Base-by-base conservation (phyloP, 2,329 filamentous ascomycete species). In the Acrocalymma vagum region DNA sequence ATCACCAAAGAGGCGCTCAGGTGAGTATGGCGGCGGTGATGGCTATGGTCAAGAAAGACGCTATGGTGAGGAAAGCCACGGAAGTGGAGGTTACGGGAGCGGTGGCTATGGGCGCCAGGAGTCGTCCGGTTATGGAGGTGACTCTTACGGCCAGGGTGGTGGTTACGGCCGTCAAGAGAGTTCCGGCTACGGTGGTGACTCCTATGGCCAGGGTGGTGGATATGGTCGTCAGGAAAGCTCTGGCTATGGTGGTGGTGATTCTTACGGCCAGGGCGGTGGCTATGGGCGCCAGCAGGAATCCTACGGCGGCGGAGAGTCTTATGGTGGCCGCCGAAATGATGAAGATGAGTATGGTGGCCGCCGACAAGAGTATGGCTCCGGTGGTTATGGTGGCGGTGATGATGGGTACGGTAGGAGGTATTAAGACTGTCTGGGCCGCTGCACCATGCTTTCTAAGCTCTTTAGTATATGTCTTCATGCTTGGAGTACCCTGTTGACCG, bases 1-100 rank as follows among this genome's bases (percentile, higher is more conserved):
- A 8, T 55, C 48, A 20, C 58, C 60, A 9, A 54, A 60, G 36
- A 53, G 56, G 11, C 41, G 42, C 41, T 60, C 58, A 7, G 53
- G 55, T 23, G 51, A 55, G 9, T 52, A 55, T 44, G 29, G 35
- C 26, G 37, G 42, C 25, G 54, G 48, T 24, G 58, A 60, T 16
- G 54, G 48, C 26, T 59, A 60, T 16, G 53, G 60, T 31, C 42
- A 59, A 24, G 60, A 64, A 32, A 42, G 50, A 17, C 27, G 58
- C 21, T 61, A 64, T 29, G 57, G 55, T n/a, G 38, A 55, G 27
- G 37, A 55, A 30, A 42, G 42, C 22, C 45, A 49, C 22, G 32
- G 28, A 9, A n/a, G 40, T 33, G 27, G 27, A 6, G 34, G 24
- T 6, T 42, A 42, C 26, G 38, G 31, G 6, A 16, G 13, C 14